Evolutionary conservation across 495 filamentous ascomycete genomes (phyloP), one percentile per base, ranked within the genome.

Genomic region (Penicillium canescens): DNA sequence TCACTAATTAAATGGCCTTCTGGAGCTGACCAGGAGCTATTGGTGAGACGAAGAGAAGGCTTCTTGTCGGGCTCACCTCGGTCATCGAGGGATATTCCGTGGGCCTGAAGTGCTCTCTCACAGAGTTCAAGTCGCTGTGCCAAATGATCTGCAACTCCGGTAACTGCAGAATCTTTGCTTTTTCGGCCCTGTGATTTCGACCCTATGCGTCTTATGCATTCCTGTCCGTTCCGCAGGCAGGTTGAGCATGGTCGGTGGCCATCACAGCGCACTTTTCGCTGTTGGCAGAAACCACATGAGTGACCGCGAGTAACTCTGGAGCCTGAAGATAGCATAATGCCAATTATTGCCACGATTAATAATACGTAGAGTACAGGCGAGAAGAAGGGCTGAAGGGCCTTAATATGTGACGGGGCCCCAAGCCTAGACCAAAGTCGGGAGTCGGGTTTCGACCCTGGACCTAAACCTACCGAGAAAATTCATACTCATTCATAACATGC

Each of bases 41-140:
- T 41, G 38, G 38, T 41, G 16, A 41, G 38, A 41, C 38, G 38
- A 41, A 41, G 38, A 41, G 38, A 41, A 41, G 38, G 38, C 38
- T 41, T 41, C 38, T n/a, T 41, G 14, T 41, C 38, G 16, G 38
- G 38, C 38, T 41, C 38, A 41, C 16, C 38, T 6, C 38, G 38
- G 11, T 39, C 36, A 18, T 41, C 38, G 14, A 41, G 38, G n/a
- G 38, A 18, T 18, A 41, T 41, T 20, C 38, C 38, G 14, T 41
- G 38, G 14, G 38, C 38, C 38, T 41, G n/a, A 7, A 41, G 13
- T 8, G 38, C 38, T 41, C 40, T 5, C 20, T 42, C 40, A 23
- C 40, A 42, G 18, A 42, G 40, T 6, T 42, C 40, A 1, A 42
- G 40, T 42, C 40, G 2, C 18, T 18, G 16, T 24, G 40, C 18